Base-by-base conservation (phyloP, 2,329 filamentous ascomycete genomes). In the Boeremia exigua region DNA sequence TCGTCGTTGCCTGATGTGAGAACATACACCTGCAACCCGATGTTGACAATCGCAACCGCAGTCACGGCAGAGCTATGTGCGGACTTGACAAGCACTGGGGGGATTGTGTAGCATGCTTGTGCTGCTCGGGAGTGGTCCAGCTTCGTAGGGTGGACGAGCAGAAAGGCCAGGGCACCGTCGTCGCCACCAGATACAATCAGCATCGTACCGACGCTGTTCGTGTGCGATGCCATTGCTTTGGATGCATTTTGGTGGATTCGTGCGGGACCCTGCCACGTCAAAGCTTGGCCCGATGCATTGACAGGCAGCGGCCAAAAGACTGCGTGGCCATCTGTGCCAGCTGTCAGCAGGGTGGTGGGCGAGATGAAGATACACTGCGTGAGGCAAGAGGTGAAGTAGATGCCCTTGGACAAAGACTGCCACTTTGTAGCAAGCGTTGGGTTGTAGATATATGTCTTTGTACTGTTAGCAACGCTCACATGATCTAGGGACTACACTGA, bases 321-420 rank as follows among this genome's bases (percentile, higher is more conserved):
- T 15, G 96, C 67, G 64, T 89, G 83, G 0, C 94, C 94, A 70
- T 98, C 94, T 0, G 94, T 96, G 1, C 90, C 88, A 1, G 88
- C 86, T 1, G 90, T 92, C 17, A 92, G 73, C 23, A 90, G 65
- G 8, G 75, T 73, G 1, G 48, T 53, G 6, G 63, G 72, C 2
- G 71, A 73, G 47, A 77, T 61, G 56, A 78, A 79, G 39, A 70
- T 66, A 19, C 78, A 76, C 70, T 94, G 87, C 6, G 89, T 95
- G 28, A 96, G 79, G 67, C 92, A 96, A 2, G 78, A 79, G 1
- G 80, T 81, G 47, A 79, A 74, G 60, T 84, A 83, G 9, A 73
- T 67, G 3, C 77, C 79, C 12, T 58, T 61, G 2, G 67, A 62
- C 9, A 79, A 53, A 5, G 77, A 56, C 0, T 57, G 56, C 75